These are phyloP conservation scores for Cupressus sempervirens DNA, from an alignment of 75 land plant species.

Conservation along the genomic window DNA sequence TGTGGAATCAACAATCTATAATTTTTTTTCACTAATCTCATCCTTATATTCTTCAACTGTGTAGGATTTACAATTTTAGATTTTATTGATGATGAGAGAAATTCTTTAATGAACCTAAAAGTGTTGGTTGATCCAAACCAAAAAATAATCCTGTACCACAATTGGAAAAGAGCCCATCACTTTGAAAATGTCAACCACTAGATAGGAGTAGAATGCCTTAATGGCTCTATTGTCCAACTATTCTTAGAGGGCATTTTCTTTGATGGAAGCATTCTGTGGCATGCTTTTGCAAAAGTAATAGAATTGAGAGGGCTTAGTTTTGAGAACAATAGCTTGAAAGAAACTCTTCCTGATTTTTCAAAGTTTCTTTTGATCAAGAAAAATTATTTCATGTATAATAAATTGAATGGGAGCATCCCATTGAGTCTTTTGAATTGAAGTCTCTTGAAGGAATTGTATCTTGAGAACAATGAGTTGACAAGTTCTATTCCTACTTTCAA, in stretches of 20 bases:
- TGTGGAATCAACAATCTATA: not conserved
- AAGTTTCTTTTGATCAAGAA: constrained; percentile 13
- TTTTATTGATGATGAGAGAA: not conserved
- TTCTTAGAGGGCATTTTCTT: constrained; percentile 39
- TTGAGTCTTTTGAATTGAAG: constrained; percentile 16
- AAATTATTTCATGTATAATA: constrained; percentile 36
- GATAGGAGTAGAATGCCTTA: constrained; percentile 18
- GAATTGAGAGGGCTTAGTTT: constrained; percentile 37
- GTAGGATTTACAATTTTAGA: not conserved
- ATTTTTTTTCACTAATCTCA: not conserved
- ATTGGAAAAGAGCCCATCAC: constrained; percentile 22
- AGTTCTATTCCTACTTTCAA: constrained; percentile 49
- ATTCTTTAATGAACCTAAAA: not conserved
- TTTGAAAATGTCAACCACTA: constrained; percentile 1
- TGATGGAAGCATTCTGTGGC: constrained; percentile 32
- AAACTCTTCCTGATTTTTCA: constrained; percentile 33
- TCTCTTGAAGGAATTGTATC: constrained; percentile 22
- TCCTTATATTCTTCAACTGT: not conserved
- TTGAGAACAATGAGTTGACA: constrained; percentile 45
- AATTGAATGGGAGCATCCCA: constrained; percentile 52
- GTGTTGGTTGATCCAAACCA: not conserved
- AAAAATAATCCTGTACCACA: constrained; percentile 9
- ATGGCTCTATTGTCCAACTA: constrained; percentile 20
- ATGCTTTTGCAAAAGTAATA: constrained; percentile 19
- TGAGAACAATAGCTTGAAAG: constrained; percentile 36